Percentiles rank a stretch among this genome's conserved stretches.
phyloP scores from a whole-genome alignment of 2,329 filamentous ascomycete genomes.

The Neonectria sp. region DNA sequence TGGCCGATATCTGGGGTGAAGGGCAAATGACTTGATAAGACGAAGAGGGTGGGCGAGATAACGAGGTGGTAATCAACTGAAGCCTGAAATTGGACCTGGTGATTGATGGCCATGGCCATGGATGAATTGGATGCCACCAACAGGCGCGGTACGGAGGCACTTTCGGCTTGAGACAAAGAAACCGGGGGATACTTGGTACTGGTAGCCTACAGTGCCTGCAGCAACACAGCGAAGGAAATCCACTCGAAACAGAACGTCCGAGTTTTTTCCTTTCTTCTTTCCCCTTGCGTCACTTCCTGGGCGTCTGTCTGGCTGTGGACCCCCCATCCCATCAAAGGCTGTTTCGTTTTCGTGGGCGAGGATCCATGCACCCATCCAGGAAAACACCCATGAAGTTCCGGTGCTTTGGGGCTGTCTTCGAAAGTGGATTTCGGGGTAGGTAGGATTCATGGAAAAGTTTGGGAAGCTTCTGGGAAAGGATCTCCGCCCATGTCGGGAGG shows the following conservation, averaged over 20 bases:
- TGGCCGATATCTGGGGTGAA: conserved; percentile 17
- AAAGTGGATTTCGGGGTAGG: conserved; percentile 8
- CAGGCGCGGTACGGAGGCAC: not conserved
- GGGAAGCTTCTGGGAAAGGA: conserved; percentile 22
- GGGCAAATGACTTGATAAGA: conserved; percentile 2
- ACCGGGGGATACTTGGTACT: not conserved
- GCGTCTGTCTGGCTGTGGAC: conserved; percentile 17
- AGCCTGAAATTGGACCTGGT: not conserved
- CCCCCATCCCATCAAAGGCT: conserved; percentile 3
- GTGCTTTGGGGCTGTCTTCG: conserved; percentile 2
- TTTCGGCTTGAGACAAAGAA: not conserved
- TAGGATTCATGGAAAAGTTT: conserved; percentile 8
- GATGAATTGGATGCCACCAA: not conserved
- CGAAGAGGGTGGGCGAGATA: conserved; percentile 16
- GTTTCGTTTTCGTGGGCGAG: conserved; percentile 14
- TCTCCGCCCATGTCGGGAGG: not conserved
- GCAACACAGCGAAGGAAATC: conserved; percentile 11
- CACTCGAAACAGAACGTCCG: conserved; percentile 11
- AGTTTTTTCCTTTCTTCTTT: conserved; percentile 10
- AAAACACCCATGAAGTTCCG: not conserved
- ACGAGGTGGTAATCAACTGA: conserved; percentile 4
- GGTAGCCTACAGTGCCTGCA: conserved; percentile 16
- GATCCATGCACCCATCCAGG: conserved; percentile 16
- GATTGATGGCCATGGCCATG: not conserved
- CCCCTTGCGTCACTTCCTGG: conserved; percentile 13